Base-by-base conservation (phyloP, 2,329 filamentous ascomycete species). In the Nigrospora oryzae region DNA sequence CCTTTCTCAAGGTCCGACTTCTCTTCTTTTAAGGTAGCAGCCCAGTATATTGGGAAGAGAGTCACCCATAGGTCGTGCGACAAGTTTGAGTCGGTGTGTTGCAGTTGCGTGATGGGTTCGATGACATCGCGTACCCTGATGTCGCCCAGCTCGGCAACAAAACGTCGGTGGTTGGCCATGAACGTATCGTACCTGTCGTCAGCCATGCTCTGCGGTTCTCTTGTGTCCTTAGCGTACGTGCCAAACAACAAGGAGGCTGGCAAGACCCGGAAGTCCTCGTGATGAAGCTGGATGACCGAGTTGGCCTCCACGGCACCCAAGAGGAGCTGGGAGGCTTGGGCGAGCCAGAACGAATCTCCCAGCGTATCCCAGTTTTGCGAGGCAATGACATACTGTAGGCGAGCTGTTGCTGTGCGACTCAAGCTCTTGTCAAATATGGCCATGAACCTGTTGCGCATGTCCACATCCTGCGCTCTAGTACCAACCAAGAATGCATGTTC, bases 401-500 rank as follows among this genome's bases (percentile, higher is more conserved):
- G 84, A 46, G 88, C 87, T 57, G 86, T 94, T 1, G 90, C 91
- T 8, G 89, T 89, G 58, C 90, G 87, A n/a, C 89, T 94, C 52
- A 98, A 71, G 60, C 89, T 95, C 65, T 86, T 87, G 65, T 97
- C 91, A 54, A 98, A 96, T 51, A 98, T 96, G 16, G 79, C 79
- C 82, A 98, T 89, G 69, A 98, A 98, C 13, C 91, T 84, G 57
- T 95, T 95, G 38, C 93, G 86, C 89, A 97, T 96, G 46, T 95
- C 86, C 12, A 97, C 87, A 61, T 98, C 91, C 54, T 90, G 84
- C 2, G 91, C 91, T 55, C 94, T 74, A 0, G 91, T 94, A 28
- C 94, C 93, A 41, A 98, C 93, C 51, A 99, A 75, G 74, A 98
- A 99, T 5, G 93, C 93, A 64, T 97, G 91, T 67, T 99, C 93